phyloP scores from a whole-genome alignment of 2,329 filamentous ascomycete species.

The Pestalotiopsis sp. region DNA sequence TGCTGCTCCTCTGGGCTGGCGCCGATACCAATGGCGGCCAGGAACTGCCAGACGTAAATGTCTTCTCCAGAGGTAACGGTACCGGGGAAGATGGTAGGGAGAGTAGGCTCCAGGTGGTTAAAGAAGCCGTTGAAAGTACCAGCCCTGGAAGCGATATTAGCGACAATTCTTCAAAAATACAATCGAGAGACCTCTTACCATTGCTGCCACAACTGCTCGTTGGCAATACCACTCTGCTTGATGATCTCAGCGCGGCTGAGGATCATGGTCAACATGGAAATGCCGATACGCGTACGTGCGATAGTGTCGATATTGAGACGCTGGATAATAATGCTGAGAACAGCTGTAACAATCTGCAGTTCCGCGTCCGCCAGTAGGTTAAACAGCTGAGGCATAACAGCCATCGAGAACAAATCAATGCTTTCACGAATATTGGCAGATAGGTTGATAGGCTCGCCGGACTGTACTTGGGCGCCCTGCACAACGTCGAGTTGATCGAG shows the following conservation, averaged over 20 bases:
- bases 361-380: constrained; percentile 89
- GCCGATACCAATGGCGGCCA: constrained; percentile 92
- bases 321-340: constrained; percentile 81
- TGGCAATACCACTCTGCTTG: constrained; percentile 75
- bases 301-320: constrained; percentile 84
- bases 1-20: constrained; percentile 95
- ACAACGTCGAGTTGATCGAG: constrained; percentile 92
- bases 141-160: constrained; percentile 54
- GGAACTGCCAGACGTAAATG: constrained; percentile 96
- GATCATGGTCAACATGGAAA: constrained; percentile 90
- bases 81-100: constrained; percentile 87
- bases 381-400: constrained; percentile 89
- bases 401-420: constrained; percentile 85
- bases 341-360: constrained; percentile 86
- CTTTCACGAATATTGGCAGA: constrained; percentile 82
- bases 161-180: neutral
- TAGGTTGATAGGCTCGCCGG: constrained; percentile 70
- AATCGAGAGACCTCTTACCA: constrained; percentile 57
- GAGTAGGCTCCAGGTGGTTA: constrained; percentile 79
- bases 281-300: constrained; percentile 82
- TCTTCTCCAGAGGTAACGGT: constrained; percentile 90
- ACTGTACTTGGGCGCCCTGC: constrained; percentile 73
- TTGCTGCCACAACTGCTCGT: constrained; percentile 75
- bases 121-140: constrained; percentile 85
- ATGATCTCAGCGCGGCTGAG: constrained; percentile 92